Evolutionary conservation across 2,329 filamentous ascomycete species (phyloP).

Genomic region (Immersiporthe knoxdaviesiana): DNA sequence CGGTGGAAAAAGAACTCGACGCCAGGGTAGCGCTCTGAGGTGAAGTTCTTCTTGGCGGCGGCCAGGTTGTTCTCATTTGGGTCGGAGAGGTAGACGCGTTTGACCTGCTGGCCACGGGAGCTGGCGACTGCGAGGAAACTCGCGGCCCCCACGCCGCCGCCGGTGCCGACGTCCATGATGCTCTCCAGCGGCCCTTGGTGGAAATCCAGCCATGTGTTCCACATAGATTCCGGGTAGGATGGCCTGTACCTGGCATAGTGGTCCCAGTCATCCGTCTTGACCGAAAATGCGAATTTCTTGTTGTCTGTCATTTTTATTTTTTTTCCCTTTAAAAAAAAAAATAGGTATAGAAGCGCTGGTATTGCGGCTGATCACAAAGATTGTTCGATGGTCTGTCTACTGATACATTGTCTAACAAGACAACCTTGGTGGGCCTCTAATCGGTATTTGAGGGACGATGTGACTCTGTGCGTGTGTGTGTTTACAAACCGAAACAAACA

Average conservation of each 20-base stretch:
- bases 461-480: neutral
- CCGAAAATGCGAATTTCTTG: constrained; percentile 16
- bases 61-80: constrained; percentile 22
- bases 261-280: constrained; percentile 23
- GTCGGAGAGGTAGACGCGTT: constrained; percentile 25
- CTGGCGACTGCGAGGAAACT: constrained; percentile 13
- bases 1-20: constrained; percentile 16
- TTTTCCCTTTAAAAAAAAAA: too few species aligned
- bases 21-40: constrained; percentile 1
- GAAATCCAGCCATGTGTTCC: constrained; percentile 22
- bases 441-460: neutral
- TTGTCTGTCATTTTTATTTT: constrained; percentile 10
- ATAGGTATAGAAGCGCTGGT: neutral
- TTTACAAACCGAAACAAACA: neutral
- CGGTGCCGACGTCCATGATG: constrained; percentile 25
- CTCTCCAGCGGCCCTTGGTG: constrained; percentile 20
- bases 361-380: neutral
- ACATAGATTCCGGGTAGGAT: constrained; percentile 24
- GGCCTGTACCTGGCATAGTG: constrained; percentile 26
- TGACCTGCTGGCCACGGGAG: constrained; percentile 10
- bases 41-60: constrained; percentile 14
- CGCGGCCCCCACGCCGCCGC: constrained; percentile 24
- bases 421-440: neutral
- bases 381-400: neutral
- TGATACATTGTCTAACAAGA: neutral